Evolutionary conservation across 1,284 basidiomycete species (phyloP).

Genomic region (Malassezia restricta): DNA sequence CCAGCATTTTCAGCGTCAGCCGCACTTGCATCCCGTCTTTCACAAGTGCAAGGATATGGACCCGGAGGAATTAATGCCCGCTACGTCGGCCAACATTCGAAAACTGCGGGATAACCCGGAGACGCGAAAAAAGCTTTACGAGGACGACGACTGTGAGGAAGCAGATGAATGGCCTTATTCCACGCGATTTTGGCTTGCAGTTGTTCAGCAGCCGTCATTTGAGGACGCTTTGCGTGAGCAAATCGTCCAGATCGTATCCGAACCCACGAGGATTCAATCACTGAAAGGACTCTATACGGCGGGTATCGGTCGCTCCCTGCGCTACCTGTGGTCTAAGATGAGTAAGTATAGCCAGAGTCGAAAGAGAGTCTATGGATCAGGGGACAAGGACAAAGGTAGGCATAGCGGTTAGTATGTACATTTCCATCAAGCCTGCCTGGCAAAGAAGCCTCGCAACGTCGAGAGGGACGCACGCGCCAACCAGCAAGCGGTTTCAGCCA

Average conservation of each 20-base stretch:
- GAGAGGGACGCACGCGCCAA: too few relatives aligned
- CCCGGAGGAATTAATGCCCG: conserved; percentile 12
- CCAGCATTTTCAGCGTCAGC: conserved; percentile 2
- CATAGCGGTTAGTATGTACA: too few relatives aligned
- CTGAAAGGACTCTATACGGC: conserved; percentile 44
- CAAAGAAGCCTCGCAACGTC: too few relatives aligned
- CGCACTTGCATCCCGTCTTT: conserved; percentile 27
- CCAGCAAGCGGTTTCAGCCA: too few relatives aligned
- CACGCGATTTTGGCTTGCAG: conserved; percentile 28
- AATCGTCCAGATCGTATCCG: conserved; percentile 30
- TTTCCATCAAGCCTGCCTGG: too few relatives aligned
- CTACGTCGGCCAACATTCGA: conserved; percentile 5
- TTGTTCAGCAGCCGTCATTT: conserved; percentile 27
- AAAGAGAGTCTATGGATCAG: not conserved
- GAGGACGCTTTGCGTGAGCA: conserved; percentile 22
- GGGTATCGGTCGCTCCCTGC: conserved; percentile 29
- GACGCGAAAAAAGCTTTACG: not conserved
- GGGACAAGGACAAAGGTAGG: too few relatives aligned
- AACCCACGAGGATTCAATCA: conserved; percentile 35
- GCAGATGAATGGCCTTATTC: conserved; percentile 13
- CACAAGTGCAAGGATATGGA: conserved; percentile 11
- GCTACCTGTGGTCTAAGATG: conserved; percentile 38
- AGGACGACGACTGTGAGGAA: not conserved
- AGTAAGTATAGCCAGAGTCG: conserved; percentile 23
- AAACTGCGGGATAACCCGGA: conserved; percentile 1